Percentiles rank a stretch among this genome's conserved stretches.
Conservation (phyloP, 306 rosid genomes). For the Corylus heterophylla region DNA sequence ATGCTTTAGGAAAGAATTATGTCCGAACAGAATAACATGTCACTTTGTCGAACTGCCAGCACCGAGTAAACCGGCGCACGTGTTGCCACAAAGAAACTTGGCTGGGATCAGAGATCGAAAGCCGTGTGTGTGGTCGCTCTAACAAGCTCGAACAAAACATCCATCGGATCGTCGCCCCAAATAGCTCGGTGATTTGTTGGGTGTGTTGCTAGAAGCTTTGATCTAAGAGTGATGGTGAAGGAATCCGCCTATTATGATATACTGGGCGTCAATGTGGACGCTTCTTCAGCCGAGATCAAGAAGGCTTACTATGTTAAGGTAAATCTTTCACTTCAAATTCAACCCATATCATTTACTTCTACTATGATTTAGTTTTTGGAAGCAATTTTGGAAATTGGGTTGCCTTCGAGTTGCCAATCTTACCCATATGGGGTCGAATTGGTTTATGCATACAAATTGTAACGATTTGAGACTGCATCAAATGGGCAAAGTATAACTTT, state of each 20-base stretch:
- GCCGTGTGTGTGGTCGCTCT: no score
- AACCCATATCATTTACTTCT: not conserved
- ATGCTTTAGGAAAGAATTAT: no score
- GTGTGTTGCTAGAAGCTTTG: not conserved
- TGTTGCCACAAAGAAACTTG: no score
- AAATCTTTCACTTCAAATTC: not conserved
- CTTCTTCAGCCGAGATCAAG: conserved; percentile 76
- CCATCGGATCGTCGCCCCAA: not conserved
- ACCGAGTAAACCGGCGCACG: no score
- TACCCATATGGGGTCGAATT: no score
- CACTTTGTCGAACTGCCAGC: no score
- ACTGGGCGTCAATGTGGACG: conserved; percentile 70
- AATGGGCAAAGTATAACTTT: not conserved
- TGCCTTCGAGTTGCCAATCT: no score
- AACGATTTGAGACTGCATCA: no score
- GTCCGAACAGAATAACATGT: no score
- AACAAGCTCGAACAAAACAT: no score
- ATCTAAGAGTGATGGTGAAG: conserved; percentile 67
- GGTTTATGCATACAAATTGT: not conserved
- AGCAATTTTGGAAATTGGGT: not conserved
- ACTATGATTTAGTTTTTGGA: not conserved
- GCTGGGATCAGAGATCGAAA: no score
- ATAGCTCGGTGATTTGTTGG: not conserved
- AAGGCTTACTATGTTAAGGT: conserved; percentile 95
- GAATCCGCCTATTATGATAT: conserved; percentile 74